Conservation (phyloP, 2,329 filamentous ascomycete species). For the Teratosphaeria viscida region DNA sequence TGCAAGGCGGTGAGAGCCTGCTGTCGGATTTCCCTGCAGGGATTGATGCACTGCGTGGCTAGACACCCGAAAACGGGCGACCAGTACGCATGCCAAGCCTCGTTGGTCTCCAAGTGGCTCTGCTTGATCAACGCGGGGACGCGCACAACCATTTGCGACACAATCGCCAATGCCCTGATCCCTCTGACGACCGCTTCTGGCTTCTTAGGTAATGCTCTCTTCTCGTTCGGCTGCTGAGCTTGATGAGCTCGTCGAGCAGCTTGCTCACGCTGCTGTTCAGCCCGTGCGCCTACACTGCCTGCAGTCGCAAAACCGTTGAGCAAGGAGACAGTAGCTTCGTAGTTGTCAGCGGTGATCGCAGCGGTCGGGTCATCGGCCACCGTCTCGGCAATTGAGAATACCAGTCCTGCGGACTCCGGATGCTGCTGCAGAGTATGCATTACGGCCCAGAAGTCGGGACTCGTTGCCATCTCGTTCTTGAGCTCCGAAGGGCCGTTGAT, state of each 20-base stretch:
- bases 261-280: slow-evolving; percentile 49
- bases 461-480: slow-evolving; percentile 86
- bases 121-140: slow-evolving; percentile 83
- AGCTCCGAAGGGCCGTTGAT: slow-evolving; percentile 68
- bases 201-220: slow-evolving; percentile 37
- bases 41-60: slow-evolving; percentile 84
- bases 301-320: slow-evolving; percentile 84
- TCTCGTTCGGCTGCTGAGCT: slow-evolving; percentile 13
- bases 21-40: slow-evolving; percentile 83
- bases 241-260: slow-evolving; percentile 15
- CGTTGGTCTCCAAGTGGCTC: slow-evolving; percentile 64
- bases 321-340: slow-evolving; percentile 73
- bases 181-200: slow-evolving; percentile 67
- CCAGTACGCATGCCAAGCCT: slow-evolving; percentile 97
- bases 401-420: slow-evolving; percentile 59
- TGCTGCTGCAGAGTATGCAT: slow-evolving; percentile 61
- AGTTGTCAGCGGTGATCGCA: slow-evolving; percentile 89
- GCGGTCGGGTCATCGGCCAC: slow-evolving; percentile 63
- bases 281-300: slow-evolving; percentile 59
- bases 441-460: slow-evolving; percentile 94
- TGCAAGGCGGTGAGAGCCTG: slow-evolving; percentile 80
- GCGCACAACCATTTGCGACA: slow-evolving; percentile 70
- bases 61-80: slow-evolving; percentile 84
- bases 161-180: slow-evolving; percentile 67
- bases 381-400: slow-evolving; percentile 78